Evolutionary conservation across 2,329 filamentous ascomycete species (phyloP).

Genomic region (Rutstroemia sp.): DNA sequence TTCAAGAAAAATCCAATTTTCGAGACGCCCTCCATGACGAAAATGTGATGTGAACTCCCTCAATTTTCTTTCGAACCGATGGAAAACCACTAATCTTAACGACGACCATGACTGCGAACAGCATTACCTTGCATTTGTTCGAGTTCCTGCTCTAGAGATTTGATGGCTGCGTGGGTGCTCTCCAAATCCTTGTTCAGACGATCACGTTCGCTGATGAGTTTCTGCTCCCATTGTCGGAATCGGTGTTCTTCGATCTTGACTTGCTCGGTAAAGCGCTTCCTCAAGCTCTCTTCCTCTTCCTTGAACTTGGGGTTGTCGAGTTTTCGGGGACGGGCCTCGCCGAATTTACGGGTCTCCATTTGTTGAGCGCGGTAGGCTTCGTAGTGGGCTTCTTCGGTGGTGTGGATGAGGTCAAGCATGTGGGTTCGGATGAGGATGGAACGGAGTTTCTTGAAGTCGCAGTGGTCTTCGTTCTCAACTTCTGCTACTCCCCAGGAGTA

Average conservation of each 20-base stretch:
- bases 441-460: slow-evolving; percentile 99
- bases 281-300: slow-evolving; percentile 96
- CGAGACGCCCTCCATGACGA: not conserved
- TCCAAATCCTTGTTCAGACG: slow-evolving; percentile 99
- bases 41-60: no score
- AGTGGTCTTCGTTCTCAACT: slow-evolving; percentile 99
- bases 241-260: slow-evolving; percentile 99
- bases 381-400: slow-evolving; percentile 98
- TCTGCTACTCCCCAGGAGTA: slow-evolving; percentile 99
- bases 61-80: not conserved
- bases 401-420: slow-evolving; percentile 99
- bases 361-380: slow-evolving; percentile 98
- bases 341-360: slow-evolving; percentile 99
- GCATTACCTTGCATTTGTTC: slow-evolving; percentile 87
- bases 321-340: slow-evolving; percentile 94
- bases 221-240: slow-evolving; percentile 99
- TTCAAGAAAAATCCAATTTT: slow-evolving; percentile 4
- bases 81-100: slow-evolving; percentile 44
- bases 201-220: slow-evolving; percentile 97
- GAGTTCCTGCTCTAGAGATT: slow-evolving; percentile 84
- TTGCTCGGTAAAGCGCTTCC: slow-evolving; percentile 99
- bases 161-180: slow-evolving; percentile 90
- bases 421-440: slow-evolving; percentile 98
- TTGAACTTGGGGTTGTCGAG: slow-evolving; percentile 99
- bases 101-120: slow-evolving; percentile 82